Base-by-base conservation (phyloP, 148 eudicot species). In the Rhododendron ovatum region DNA sequence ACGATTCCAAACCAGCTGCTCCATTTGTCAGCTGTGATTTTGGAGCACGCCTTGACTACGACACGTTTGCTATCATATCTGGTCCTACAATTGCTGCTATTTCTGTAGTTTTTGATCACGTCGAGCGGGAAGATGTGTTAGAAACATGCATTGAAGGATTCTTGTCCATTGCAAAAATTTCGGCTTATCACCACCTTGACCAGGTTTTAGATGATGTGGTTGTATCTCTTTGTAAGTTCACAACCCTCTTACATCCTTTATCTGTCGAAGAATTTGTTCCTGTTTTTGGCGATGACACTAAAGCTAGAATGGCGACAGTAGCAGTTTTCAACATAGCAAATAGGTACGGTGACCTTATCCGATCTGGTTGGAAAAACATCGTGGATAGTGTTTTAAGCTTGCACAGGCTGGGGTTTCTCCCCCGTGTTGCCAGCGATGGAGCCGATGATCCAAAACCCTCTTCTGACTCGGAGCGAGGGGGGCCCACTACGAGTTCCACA, bases 41-140 rank as follows among this genome's bases (percentile, higher is more conserved):
- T 67, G 89, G 93, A 88, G 92, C 96, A 73, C 89, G 92, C 88
- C 93, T 96, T 85, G 98, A 96, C 88, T 93, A 92, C 85, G 98
- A 95, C 73, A 95, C 94, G 95, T 95, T 96, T 90, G 93, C 98
- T 61, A 94, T 95, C 48, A 90, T 94, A 91, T 94, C 98, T 9
- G 98, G 99, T 85, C 99, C 96, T 24, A 91, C 99, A 41, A 95
- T 96, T 86, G 98, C 98, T 90, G 98, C 99, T 55, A 92, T 96
- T 22, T 96, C 98, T 69, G 99, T 96, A 88, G 98, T 96, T 63
- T 93, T 96, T 89, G 98, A 96, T 89, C 95, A 94, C 84, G 98
- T 95, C 7, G 98, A 95, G 83, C 92, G 92, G 84, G 99, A 94
- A 88, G 93, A 94, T 84, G 98, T 95, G 69, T 92, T 89, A 53